A percentile compares a stretch with the other conserved stretches of the same genome.
Evolutionary conservation across 2,329 filamentous ascomycete genomes (phyloP).

Genomic region (Alternaria incomplexa): DNA sequence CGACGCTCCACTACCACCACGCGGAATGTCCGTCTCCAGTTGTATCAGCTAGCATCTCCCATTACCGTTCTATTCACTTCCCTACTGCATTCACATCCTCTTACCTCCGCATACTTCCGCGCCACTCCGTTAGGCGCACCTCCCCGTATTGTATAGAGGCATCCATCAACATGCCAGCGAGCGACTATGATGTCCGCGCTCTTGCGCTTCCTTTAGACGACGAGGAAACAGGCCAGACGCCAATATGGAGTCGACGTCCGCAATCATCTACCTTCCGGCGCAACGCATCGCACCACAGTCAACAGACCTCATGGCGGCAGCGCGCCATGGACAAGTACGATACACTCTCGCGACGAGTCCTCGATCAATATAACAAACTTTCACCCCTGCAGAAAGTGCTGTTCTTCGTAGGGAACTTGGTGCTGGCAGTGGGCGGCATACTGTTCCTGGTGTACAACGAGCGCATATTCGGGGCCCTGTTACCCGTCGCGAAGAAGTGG

Average conservation of each 20-base stretch:
- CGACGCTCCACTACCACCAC: background rate
- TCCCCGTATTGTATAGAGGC: background rate
- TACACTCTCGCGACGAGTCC: slow-evolving; percentile 54
- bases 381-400: slow-evolving; percentile 67
- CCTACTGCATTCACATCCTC: background rate
- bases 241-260: slow-evolving; percentile 60
- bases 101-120: slow-evolving; percentile 16
- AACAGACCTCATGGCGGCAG: slow-evolving; percentile 42
- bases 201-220: slow-evolving; percentile 59
- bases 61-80: background rate
- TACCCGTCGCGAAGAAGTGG: slow-evolving; percentile 78
- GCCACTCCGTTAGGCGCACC: slow-evolving; percentile 13
- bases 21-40: slow-evolving; percentile 14
- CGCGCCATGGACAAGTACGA: slow-evolving; percentile 53
- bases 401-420: slow-evolving; percentile 59
- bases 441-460: slow-evolving; percentile 80
- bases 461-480: slow-evolving; percentile 76
- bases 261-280: slow-evolving; percentile 45
- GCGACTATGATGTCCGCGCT: slow-evolving; percentile 60
- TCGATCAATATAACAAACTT: slow-evolving; percentile 62
- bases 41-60: slow-evolving; percentile 7
- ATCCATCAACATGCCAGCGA: slow-evolving; percentile 42
- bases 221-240: slow-evolving; percentile 56
- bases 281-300: slow-evolving; percentile 40
- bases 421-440: slow-evolving; percentile 63